Evolutionary conservation across 352 stramenopile genomes (phyloP).

Genomic region (Phytopythium ostracodes): DNA sequence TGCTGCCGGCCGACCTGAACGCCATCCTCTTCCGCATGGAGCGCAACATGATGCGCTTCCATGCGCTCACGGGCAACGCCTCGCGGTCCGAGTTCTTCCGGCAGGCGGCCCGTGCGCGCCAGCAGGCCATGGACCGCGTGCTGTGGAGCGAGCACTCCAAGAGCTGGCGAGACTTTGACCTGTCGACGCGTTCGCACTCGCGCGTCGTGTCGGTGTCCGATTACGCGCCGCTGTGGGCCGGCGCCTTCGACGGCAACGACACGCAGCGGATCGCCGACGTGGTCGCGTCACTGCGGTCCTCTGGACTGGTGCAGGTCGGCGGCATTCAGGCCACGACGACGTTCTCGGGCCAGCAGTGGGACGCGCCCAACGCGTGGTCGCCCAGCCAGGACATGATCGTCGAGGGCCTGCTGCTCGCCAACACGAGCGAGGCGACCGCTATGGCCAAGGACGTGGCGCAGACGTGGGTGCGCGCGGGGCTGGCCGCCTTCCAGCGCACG

Average conservation of each 20-base stretch:
- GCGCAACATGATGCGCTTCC: constrained; percentile 65
- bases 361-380: constrained; percentile 83
- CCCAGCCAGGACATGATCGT: constrained; percentile 81
- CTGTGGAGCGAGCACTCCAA: constrained; percentile 57
- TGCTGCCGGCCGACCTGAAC: constrained; percentile 87
- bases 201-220: constrained; percentile 54
- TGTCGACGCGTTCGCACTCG: constrained; percentile 47
- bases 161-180: constrained; percentile 72
- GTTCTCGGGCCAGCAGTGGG: constrained; percentile 85
- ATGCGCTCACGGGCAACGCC: constrained; percentile 37
- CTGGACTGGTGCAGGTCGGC: constrained; percentile 54
- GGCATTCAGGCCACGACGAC: constrained; percentile 68
- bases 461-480: constrained; percentile 61
- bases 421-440: constrained; percentile 37
- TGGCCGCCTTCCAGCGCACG: constrained; percentile 60
- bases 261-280: constrained; percentile 38
- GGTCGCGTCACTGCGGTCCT: constrained; percentile 44
- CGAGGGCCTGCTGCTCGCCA: constrained; percentile 61
- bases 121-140: constrained; percentile 58
- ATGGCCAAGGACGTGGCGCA: constrained; percentile 49
- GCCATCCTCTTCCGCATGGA: constrained; percentile 79
- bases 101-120: constrained; percentile 29
- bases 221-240: constrained; percentile 77
- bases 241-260: constrained; percentile 47
- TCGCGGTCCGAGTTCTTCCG: constrained; percentile 45